Percentiles rank a stretch among this genome's conserved stretches.
These are phyloP conservation scores for Cinnamomum chago DNA, from an alignment of 164 flowering plant species.

Conservation along the genomic window DNA sequence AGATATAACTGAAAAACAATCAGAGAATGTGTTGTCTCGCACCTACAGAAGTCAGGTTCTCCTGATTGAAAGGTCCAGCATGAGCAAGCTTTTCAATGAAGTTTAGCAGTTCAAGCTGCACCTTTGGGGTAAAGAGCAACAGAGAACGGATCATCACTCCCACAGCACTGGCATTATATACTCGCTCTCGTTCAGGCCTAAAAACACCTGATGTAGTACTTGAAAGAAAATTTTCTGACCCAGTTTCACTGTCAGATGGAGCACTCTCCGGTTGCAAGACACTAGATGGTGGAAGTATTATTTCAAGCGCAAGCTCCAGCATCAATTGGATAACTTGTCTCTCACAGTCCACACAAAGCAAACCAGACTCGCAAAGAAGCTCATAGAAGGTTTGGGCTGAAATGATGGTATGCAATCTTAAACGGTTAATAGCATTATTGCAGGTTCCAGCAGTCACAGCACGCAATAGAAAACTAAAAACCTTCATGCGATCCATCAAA, in stretches of 20 bases:
- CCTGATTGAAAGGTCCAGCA: slow-evolving; percentile 86
- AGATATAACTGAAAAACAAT: background rate
- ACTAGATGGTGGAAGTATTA: slow-evolving; percentile 74
- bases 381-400: slow-evolving; percentile 85
- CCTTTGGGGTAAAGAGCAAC: slow-evolving; percentile 84
- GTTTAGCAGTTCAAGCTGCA: slow-evolving; percentile 77
- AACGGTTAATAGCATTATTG: slow-evolving; percentile 71
- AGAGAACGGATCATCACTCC: slow-evolving; percentile 74
- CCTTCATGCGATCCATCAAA: slow-evolving; percentile 45
- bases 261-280: slow-evolving; percentile 39
- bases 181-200: slow-evolving; percentile 58
- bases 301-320: slow-evolving; percentile 92
- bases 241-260: slow-evolving; percentile 41
- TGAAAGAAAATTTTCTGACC: slow-evolving; percentile 43
- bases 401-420: slow-evolving; percentile 61
- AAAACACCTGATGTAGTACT: slow-evolving; percentile 52
- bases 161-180: slow-evolving; percentile 90
- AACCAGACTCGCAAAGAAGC: slow-evolving; percentile 85
- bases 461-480: slow-evolving; percentile 76
- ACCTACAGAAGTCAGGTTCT: slow-evolving; percentile 95
- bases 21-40: slow-evolving; percentile 17
- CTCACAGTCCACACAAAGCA: slow-evolving; percentile 85
- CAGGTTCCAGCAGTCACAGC: slow-evolving; percentile 81
- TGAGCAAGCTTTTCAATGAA: slow-evolving; percentile 81
- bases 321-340: slow-evolving; percentile 84